These are phyloP conservation scores for Gracilaria gracilis DNA, from an alignment of 23 red algal species.

Conservation along the genomic window DNA sequence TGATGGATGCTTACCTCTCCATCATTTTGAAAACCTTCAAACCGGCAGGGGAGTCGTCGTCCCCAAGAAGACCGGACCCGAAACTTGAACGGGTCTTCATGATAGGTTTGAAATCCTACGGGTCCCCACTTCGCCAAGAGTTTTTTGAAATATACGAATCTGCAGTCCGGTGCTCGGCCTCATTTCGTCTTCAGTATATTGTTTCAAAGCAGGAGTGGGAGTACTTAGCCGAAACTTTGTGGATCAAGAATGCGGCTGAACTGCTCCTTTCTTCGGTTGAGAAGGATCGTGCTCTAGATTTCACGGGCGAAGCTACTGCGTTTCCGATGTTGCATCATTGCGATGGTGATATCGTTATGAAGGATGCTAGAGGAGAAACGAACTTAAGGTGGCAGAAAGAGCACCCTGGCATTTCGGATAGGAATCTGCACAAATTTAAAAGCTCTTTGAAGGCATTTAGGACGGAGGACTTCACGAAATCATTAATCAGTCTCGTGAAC, in stretches of 20 bases:
- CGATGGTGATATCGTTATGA: conserved; percentile 20
- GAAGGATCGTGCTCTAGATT: not conserved
- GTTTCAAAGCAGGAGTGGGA: conserved; percentile 93
- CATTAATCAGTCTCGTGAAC: conserved; percentile 74
- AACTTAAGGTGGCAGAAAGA: not conserved
- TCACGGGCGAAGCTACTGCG: not conserved
- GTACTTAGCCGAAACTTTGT: conserved; percentile 83
- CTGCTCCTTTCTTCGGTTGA: conserved; percentile 75
- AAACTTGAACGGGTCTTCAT: conserved; percentile 88
- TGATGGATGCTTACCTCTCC: conserved; percentile 56
- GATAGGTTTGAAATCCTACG: conserved; percentile 68
- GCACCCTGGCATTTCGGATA: not conserved
- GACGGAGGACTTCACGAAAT: conserved; percentile 24
- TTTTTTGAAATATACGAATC: conserved; percentile 80
- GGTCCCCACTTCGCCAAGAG: conserved; percentile 39
- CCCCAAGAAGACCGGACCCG: conserved; percentile 39
- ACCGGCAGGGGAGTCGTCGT: not conserved
- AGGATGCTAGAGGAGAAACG: not conserved
- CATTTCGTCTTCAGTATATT: conserved; percentile 74
- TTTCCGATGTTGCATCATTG: conserved; percentile 28
- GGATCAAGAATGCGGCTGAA: conserved; percentile 87
- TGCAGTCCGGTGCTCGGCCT: conserved; percentile 38
- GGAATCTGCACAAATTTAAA: not conserved
- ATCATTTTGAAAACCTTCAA: conserved; percentile 75
- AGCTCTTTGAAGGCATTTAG: not conserved